Evolutionary conservation across 2,329 filamentous ascomycete genomes (phyloP), one percentile per base, ranked within the genome.

Genomic region (Penicillium sp.): DNA sequence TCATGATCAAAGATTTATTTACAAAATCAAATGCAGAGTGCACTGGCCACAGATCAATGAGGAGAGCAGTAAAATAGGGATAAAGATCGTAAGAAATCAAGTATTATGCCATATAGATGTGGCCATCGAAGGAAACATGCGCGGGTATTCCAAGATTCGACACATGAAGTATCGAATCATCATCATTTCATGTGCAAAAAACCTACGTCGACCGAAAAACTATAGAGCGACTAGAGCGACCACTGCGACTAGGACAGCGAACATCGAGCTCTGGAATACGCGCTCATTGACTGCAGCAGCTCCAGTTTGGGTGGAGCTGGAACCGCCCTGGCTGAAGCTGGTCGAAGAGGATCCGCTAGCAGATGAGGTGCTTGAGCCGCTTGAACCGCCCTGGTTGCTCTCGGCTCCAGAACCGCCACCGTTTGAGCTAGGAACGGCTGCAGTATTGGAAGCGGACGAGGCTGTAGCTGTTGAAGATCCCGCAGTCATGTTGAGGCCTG

Each of bases 401-500:
- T 48, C 26, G 3, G 26, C 47, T 11, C 47, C 57, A 40, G 58
- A 54, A 59, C 66, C 70, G 49, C 70, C 71, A 45, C 69, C 68
- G 52, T 62, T 59, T 59, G 65, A 62, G 49, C 67, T 66, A 33
- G 73, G 73, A 23, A 74, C 61, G 21, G 65, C 49, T 60, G 51
- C 55, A 52, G 51, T 55, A 50, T 53, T 49, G 50, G 52, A 26
- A 40, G 42, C 52, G 46, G 59, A 50, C 30, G 56, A 28, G 28
- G 43, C 47, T n/a, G 33, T 58, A 7, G 52, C 21, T 7, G 53
- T 35, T 14, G 48, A 54, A 24, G 48, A 46, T 43, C 79, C 77
- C 21, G 77, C 76, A 16, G 79, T 68, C 82, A 87, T 90, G 68
- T 97, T 81, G 43, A 87, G 81, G 52, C 94, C 94, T 1, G 89